Evolutionary conservation across 108 stramenopile genomes (phyloP).

Genomic region (Skeletonema marinoi): DNA sequence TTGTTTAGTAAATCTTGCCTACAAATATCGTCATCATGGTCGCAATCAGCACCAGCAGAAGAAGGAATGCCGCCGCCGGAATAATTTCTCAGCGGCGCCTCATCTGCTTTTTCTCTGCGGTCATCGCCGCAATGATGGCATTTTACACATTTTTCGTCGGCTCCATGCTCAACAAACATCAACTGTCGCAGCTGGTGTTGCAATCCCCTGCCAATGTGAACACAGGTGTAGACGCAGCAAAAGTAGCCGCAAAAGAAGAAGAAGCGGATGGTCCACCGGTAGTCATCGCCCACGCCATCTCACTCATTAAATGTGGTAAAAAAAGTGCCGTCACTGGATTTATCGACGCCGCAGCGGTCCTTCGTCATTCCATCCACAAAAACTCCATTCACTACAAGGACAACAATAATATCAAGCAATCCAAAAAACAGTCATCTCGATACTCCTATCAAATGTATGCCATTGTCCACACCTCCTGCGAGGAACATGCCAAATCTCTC

Average conservation of each 20-base stretch:
- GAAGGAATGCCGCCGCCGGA: background rate
- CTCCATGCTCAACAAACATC: background rate
- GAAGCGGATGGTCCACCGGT: background rate
- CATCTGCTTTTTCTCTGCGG: background rate
- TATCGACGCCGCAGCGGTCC: conserved; percentile 62
- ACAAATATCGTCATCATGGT: background rate
- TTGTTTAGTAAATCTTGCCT: too few relatives aligned
- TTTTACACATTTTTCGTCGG: background rate
- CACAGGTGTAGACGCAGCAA: background rate
- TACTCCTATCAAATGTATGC: conserved; percentile 70
- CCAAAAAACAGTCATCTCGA: conserved; percentile 10
- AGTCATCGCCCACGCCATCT: conserved; percentile 69
- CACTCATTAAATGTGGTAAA: conserved; percentile 71
- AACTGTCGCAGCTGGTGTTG: background rate
- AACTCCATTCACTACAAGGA: conserved; percentile 39
- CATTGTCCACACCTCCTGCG: conserved; percentile 68
- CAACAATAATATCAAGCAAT: background rate
- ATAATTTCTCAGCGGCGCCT: background rate
- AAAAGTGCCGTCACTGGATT: conserved; percentile 51
- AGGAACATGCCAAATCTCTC: conserved; percentile 52
- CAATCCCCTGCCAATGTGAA: background rate
- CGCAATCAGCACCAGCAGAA: background rate
- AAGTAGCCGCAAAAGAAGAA: background rate
- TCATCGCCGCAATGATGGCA: background rate
- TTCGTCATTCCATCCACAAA: conserved; percentile 65